Evolutionary conservation across 169 alveolate species (phyloP).

Genomic region (Plasmodium relictum): DNA sequence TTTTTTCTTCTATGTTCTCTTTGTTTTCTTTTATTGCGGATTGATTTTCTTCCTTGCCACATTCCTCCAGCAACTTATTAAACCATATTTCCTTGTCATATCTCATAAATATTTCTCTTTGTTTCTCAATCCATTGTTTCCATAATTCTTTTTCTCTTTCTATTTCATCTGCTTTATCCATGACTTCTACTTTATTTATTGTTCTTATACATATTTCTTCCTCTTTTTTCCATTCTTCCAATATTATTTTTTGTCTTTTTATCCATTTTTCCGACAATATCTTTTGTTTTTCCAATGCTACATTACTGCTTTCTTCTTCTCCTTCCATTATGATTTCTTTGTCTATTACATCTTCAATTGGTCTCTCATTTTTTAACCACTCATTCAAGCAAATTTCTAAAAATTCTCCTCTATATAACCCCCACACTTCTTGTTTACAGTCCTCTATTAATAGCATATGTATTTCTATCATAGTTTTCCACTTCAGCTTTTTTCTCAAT

Average conservation of each 20-base stretch:
- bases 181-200: background rate
- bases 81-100: background rate
- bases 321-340: background rate
- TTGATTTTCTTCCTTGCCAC: background rate
- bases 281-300: background rate
- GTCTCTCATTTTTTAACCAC: background rate
- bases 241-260: background rate
- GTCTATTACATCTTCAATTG: background rate
- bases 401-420: background rate
- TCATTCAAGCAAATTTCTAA: background rate
- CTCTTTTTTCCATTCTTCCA: background rate
- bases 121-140: background rate
- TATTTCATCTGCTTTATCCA: background rate
- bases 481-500: background rate
- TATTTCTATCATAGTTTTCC: background rate
- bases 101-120: background rate
- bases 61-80: background rate
- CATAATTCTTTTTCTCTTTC: background rate
- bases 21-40: background rate
- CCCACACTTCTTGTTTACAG: background rate
- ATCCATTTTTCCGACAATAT: background rate
- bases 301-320: background rate
- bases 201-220: background rate
- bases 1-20: background rate
- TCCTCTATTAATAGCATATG: background rate